These are phyloP conservation scores for Vigna reflexopilosa DNA, from an alignment of 306 rosid genomes.

Conservation along the genomic window DNA sequence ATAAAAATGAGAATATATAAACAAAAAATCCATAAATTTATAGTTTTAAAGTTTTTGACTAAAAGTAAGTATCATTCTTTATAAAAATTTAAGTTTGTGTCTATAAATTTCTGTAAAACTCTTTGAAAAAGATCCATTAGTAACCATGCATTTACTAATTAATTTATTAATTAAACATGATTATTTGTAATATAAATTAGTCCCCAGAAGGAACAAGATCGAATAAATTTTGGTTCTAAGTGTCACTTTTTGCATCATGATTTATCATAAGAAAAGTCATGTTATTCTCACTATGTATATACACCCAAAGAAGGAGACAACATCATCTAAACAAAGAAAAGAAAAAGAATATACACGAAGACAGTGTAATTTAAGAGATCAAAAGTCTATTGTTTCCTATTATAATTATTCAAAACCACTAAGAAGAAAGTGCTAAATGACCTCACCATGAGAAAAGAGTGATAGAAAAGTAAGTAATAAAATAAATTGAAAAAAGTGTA, in stretches of 20 bases:
- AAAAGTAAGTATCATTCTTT: no score
- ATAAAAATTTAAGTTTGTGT: no score
- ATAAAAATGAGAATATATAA: no score
- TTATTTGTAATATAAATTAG: slow-evolving; percentile 8
- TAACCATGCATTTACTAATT: no score
- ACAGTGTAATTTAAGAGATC: slow-evolving; percentile 36
- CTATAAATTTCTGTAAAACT: no score
- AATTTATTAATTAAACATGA: not conserved
- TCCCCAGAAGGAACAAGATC: slow-evolving; percentile 39
- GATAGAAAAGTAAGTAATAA: not conserved
- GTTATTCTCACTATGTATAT: slow-evolving; percentile 36
- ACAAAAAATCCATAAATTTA: no score
- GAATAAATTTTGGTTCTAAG: slow-evolving; percentile 23
- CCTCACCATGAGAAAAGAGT: slow-evolving; percentile 48
- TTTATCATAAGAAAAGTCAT: slow-evolving; percentile 46
- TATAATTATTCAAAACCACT: slow-evolving; percentile 48
- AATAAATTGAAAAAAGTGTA: not conserved
- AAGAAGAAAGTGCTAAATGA: slow-evolving; percentile 54
- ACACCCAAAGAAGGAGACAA: slow-evolving; percentile 60
- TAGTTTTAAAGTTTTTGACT: no score
- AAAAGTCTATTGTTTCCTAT: slow-evolving; percentile 36
- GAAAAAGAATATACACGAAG: not conserved
- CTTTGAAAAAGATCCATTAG: no score
- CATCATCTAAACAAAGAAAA: slow-evolving; percentile 48
- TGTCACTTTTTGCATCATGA: slow-evolving; percentile 42